Conservation (phyloP, 2,329 filamentous ascomycete species). For the Paraphoma chrysanthemicola region DNA sequence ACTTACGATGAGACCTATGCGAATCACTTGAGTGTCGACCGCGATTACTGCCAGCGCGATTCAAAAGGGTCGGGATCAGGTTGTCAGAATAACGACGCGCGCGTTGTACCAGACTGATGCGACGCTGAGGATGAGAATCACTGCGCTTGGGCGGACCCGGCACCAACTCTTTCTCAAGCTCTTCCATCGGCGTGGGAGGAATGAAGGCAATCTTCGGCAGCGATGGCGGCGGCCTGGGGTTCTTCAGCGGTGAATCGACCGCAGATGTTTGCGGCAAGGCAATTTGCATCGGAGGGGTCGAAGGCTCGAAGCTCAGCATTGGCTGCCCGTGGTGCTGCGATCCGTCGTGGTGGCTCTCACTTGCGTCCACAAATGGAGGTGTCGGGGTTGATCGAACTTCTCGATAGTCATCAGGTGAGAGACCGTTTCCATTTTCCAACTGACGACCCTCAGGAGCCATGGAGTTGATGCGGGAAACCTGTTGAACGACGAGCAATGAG, state of each 20-base stretch:
- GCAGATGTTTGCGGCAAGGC: conserved; percentile 23
- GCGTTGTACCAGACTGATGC: conserved; percentile 51
- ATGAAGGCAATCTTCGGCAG: conserved; percentile 64
- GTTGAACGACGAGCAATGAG: conserved; percentile 69
- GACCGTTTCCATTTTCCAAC: conserved; percentile 18
- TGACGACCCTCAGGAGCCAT: conserved; percentile 26
- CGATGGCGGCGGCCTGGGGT: conserved; percentile 64
- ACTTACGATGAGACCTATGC: conserved; percentile 22
- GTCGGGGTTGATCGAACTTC: conserved; percentile 28
- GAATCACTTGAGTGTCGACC: conserved; percentile 29
- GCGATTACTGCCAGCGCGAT: conserved; percentile 33
- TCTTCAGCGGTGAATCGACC: conserved; percentile 65
- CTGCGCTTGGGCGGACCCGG: conserved; percentile 39
- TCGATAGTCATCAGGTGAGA: conserved; percentile 22
- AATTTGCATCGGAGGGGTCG: conserved; percentile 45
- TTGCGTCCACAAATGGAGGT: conserved; percentile 33
- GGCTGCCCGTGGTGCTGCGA: conserved; percentile 20
- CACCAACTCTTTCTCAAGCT: conserved; percentile 52
- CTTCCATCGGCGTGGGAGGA: conserved; percentile 60
- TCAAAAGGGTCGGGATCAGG: conserved; percentile 51
- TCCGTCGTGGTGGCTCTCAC: conserved; percentile 13
- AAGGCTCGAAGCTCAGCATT: conserved; percentile 42
- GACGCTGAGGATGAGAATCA: conserved; percentile 45
- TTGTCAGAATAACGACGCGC: conserved; percentile 56
- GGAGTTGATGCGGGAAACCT: conserved; percentile 44